Evolutionary conservation across 345 rosid species (phyloP), one percentile per base, ranked within the genome.

Genomic region (Excoecaria cochinchinensis): DNA sequence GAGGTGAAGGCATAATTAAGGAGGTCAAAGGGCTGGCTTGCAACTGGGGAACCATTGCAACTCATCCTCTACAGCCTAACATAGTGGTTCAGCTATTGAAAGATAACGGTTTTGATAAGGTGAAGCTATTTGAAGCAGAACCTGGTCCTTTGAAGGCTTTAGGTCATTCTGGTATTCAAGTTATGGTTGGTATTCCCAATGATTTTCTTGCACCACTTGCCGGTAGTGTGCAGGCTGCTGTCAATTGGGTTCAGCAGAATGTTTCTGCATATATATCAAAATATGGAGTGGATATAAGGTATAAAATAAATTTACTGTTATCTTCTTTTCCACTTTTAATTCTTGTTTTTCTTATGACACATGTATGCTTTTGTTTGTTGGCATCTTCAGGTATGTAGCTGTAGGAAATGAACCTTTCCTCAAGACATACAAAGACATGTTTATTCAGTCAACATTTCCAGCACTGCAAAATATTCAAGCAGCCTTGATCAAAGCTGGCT

Each of bases 341-440:
- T 3, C 60, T 16, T 19, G 2, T 4, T 13, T 53, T 5, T 52
- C 56, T 12, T 16, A 55, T 17, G 59, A 44, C 47, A 44, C 47
- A 44, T 44, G 17, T 31, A 36, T 14, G 8, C 38, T 9, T 62
- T 25, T 62, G 65, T 58, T 38, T 24, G 3, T 62, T 40, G 36
- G 12, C 10, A 15, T 24, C 46, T 69, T 70, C 91, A 95, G 99
- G 83, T 90, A 92, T 52, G 97, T 95, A 14, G 98, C 97, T n/a
- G 97, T 91, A 0, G 99, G 98, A 3, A 95, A 93, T 57, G 99
- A 95, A 67, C 99, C 99, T 76, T 95, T 93, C 82, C 78, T 95
- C 83, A 44, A 83, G 48, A 89, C 97, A 38, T 95, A 90, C 81
- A 93, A 93, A 15, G 96, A 91, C 59, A 93, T 71, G 67, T 95